A percentile compares a stretch with the other conserved stretches of the same genome.
Evolutionary conservation across 129 eudicot genomes (phyloP).

Genomic region (Artemisia annua): DNA sequence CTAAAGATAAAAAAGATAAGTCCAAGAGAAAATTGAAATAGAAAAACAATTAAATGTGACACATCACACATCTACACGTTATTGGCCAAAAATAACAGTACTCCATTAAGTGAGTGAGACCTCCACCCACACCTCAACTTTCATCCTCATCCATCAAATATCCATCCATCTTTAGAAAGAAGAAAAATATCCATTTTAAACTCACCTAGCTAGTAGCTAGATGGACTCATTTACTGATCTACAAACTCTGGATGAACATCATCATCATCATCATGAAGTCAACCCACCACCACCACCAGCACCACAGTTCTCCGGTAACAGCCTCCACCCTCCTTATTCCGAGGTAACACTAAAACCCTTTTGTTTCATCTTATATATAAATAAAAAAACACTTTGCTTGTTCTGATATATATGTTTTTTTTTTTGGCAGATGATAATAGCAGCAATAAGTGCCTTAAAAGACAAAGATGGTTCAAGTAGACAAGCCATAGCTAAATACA

Average conservation of each 20-base stretch:
- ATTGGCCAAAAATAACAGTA: not conserved
- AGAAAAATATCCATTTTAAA: not conserved
- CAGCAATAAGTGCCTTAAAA: conserved; percentile 50
- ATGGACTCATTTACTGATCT: conserved; percentile 42
- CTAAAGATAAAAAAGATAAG: no score
- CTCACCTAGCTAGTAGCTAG: not conserved
- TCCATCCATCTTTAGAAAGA: not conserved
- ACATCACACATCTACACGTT: not conserved
- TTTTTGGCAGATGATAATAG: conserved; percentile 56
- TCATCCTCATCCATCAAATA: conserved; percentile 16
- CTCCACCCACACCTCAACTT: conserved; percentile 9
- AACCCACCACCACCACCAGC: conserved; percentile 21
- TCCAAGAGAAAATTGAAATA: not conserved
- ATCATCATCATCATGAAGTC: not conserved
- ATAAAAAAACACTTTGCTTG: no score
- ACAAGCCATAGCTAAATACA: conserved; percentile 58
- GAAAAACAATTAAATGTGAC: not conserved
- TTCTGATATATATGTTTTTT: not conserved
- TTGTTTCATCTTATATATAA: not conserved
- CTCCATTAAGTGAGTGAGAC: conserved; percentile 12
- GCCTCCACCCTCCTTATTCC: conserved; percentile 57
- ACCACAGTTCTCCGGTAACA: not conserved
- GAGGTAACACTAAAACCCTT: conserved; percentile 29
- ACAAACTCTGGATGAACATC: conserved; percentile 20
- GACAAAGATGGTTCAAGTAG: conserved; percentile 70